Evolutionary conservation across 257 asterid species (phyloP).

Genomic region (Salvia miltiorrhiza): DNA sequence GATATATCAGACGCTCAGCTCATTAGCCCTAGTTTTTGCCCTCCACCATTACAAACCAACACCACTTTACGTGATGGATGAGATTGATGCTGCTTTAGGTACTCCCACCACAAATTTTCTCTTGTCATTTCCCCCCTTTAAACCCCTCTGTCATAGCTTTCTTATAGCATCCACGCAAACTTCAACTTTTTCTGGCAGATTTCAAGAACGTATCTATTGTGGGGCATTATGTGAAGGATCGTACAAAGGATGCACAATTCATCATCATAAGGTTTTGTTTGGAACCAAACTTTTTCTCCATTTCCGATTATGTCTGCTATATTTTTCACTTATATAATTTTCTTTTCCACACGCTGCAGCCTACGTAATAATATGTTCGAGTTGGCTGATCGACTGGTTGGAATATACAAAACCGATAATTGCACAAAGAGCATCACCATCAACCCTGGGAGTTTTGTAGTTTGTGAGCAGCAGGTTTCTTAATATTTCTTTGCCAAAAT

Average conservation of each 20-base stretch:
- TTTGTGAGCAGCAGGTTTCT: slow-evolving; percentile 63
- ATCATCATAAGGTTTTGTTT: slow-evolving; percentile 73
- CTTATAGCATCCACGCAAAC: background rate
- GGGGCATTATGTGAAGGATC: slow-evolving; percentile 98
- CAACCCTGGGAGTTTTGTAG: slow-evolving; percentile 91
- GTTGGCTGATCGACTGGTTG: slow-evolving; percentile 91
- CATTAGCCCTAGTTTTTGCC: slow-evolving; percentile 96
- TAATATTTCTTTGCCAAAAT: slow-evolving; percentile 15
- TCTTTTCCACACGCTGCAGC: slow-evolving; percentile 45
- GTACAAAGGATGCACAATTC: slow-evolving; percentile 98
- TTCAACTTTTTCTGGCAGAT: slow-evolving; percentile 38
- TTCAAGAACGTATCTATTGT: slow-evolving; percentile 97
- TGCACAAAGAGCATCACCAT: slow-evolving; percentile 94
- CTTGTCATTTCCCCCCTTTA: background rate
- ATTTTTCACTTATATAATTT: background rate
- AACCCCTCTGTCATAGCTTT: background rate
- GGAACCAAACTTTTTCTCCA: background rate
- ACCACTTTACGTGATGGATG: slow-evolving; percentile 97
- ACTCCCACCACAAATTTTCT: background rate
- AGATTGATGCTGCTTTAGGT: slow-evolving; percentile 98
- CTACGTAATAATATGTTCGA: slow-evolving; percentile 96
- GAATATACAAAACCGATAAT: slow-evolving; percentile 92
- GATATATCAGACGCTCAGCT: slow-evolving; percentile 82
- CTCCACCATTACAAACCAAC: slow-evolving; percentile 99
- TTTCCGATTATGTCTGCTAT: background rate